Conservation (phyloP, 106 monocot species). For the Narthecium ossifragum region DNA sequence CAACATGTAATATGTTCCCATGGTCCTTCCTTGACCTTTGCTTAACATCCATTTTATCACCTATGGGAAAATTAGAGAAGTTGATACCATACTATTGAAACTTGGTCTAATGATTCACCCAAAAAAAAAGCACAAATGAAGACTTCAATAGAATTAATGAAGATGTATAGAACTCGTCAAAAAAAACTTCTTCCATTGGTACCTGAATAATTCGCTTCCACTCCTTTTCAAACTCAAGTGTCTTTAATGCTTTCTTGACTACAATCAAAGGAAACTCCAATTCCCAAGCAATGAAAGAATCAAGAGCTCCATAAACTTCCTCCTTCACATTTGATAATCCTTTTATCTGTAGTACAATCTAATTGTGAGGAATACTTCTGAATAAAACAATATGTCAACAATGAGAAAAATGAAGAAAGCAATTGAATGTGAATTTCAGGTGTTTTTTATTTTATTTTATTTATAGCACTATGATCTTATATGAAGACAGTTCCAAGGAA, state of each 20-base stretch:
- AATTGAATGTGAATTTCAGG: background rate
- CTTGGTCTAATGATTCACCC: too few relatives aligned
- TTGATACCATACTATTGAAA: too few relatives aligned
- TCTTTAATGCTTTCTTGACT: conserved; percentile 92
- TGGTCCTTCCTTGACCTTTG: conserved; percentile 98
- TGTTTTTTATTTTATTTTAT: too few relatives aligned
- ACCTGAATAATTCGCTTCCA: conserved; percentile 99
- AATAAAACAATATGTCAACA: background rate
- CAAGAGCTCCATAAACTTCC: conserved; percentile 95
- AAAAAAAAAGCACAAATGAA: too few relatives aligned
- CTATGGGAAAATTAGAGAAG: too few relatives aligned
- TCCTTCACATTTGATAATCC: conserved; percentile 96
- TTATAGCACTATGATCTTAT: too few relatives aligned
- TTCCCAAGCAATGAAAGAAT: conserved; percentile 97
- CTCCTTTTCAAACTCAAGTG: conserved; percentile 72
- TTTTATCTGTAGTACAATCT: conserved; percentile 43
- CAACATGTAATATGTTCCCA: conserved; percentile 82
- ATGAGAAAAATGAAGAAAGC: background rate
- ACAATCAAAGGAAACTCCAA: conserved; percentile 93
- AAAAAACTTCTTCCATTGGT: too few relatives aligned
- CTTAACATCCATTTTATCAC: conserved; percentile 95
- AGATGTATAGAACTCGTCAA: too few relatives aligned
- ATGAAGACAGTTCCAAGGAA: background rate
- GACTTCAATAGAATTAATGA: too few relatives aligned
- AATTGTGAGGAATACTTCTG: background rate